Percentiles rank a stretch among this genome's conserved stretches.
Conservation (phyloP, 305 asterid genomes). For the Galium porrigens region DNA sequence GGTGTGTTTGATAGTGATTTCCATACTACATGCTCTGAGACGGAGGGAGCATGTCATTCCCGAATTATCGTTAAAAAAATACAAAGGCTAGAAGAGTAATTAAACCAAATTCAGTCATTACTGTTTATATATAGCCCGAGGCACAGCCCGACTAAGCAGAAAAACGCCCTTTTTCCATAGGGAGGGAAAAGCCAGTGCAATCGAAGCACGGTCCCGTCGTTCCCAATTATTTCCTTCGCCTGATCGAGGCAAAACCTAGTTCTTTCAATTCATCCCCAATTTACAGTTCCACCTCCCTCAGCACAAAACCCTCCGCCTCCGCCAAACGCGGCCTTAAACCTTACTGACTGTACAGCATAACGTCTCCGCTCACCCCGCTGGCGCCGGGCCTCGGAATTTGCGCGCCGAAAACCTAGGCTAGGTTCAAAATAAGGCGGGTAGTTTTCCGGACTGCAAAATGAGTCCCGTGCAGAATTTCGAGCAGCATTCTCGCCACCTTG, state of each 20-base stretch:
- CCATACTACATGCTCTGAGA: no score
- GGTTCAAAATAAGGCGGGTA: background rate
- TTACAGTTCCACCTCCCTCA: background rate
- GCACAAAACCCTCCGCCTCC: conserved; percentile 2
- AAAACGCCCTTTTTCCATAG: background rate
- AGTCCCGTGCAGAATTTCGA: conserved; percentile 93
- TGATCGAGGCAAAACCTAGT: conserved; percentile 2
- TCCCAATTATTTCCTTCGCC: background rate
- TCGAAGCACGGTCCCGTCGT: conserved; percentile 1
- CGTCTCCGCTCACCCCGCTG: conserved; percentile 1
- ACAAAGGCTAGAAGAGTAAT: background rate
- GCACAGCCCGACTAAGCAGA: background rate
- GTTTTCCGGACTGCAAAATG: conserved; percentile 27
- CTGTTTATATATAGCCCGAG: background rate
- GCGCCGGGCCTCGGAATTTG: background rate
- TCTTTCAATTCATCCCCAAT: background rate
- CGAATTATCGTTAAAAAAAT: background rate
- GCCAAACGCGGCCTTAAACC: conserved; percentile 8
- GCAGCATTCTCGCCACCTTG: conserved; percentile 73
- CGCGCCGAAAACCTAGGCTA: background rate
- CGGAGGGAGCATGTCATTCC: background rate
- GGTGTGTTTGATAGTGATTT: no score
- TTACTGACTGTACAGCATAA: conserved; percentile 1
- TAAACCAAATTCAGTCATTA: background rate
- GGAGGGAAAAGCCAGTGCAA: conserved; percentile 6